Evolutionary conservation across 805 yeast species (phyloP).

Genomic region (Kodamaea hsintzibuensis): DNA sequence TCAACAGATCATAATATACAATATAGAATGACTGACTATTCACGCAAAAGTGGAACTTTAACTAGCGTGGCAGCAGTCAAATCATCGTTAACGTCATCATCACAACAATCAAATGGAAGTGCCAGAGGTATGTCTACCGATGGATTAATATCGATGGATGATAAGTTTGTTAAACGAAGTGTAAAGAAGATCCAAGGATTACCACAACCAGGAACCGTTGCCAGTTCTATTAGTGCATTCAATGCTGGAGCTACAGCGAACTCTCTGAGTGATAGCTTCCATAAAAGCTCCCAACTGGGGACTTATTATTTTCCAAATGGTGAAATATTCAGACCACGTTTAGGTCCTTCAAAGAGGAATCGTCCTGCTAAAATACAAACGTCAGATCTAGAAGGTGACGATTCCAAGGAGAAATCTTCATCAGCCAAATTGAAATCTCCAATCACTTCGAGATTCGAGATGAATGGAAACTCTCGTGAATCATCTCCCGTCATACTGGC

Average conservation of each 20-base stretch:
- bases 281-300: conserved; percentile 18
- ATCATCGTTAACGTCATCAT: neutral
- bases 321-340: conserved; percentile 51
- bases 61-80: conserved; percentile 22
- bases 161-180: conserved; percentile 36
- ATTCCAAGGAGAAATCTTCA: neutral
- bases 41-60: conserved; percentile 32
- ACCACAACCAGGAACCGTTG: neutral
- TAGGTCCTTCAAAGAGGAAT: conserved; percentile 38
- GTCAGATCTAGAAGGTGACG: neutral
- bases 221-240: neutral
- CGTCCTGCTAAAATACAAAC: conserved; percentile 34
- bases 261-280: conserved; percentile 7
- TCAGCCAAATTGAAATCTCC: neutral
- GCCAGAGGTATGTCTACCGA: conserved; percentile 42
- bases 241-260: neutral
- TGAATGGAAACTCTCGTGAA: neutral
- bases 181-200: neutral
- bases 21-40: conserved; percentile 3
- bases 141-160: conserved; percentile 37
- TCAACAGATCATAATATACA: neutral
- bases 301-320: conserved; percentile 53
- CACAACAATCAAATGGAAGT: conserved; percentile 1
- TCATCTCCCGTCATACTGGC: no score
- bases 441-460: neutral